phyloP scores from a whole-genome alignment of 441 rosid species.

The Aleurites moluccanus region DNA sequence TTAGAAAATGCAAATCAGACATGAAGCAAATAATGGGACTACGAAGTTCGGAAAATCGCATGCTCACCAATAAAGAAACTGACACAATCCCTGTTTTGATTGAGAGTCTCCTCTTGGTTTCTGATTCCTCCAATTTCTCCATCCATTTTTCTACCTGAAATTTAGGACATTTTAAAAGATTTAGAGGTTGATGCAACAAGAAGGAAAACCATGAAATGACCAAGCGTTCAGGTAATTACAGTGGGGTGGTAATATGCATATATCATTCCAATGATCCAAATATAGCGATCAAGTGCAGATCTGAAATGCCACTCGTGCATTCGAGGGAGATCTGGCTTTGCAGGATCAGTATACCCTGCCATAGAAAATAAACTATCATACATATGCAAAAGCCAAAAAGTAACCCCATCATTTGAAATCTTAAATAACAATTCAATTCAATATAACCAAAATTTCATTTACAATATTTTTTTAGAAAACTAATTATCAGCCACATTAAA shows the following conservation, averaged over 20 bases:
- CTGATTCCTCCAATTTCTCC: conserved; percentile 98
- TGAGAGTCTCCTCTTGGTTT: conserved; percentile 61
- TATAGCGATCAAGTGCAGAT: conserved; percentile 98
- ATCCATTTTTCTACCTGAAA: conserved; percentile 95
- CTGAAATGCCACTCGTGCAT: conserved; percentile 98
- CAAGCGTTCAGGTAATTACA: conserved; percentile 41
- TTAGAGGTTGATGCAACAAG: conserved; percentile 11
- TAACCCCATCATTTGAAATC: neutral
- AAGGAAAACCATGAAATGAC: neutral
- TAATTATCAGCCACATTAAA: neutral
- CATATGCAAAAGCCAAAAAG: conserved; percentile 20
- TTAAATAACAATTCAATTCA: conserved; percentile 1
- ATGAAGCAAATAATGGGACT: conserved; percentile 6
- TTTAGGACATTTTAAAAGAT: conserved; percentile 20
- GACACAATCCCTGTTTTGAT: conserved; percentile 68
- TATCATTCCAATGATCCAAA: conserved; percentile 98
- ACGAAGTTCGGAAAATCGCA: conserved; percentile 21
- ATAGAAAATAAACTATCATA: conserved; percentile 13
- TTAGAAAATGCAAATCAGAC: conserved; percentile 9
- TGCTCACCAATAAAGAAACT: conserved; percentile 63
- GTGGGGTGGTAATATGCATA: conserved; percentile 97
- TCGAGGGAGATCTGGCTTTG: conserved; percentile 76
- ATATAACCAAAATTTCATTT: neutral
- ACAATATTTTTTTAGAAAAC: neutral
- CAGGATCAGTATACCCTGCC: conserved; percentile 95